Conservation (phyloP, 768 basidiomycete species). For the Multifurca ochricompacta region DNA sequence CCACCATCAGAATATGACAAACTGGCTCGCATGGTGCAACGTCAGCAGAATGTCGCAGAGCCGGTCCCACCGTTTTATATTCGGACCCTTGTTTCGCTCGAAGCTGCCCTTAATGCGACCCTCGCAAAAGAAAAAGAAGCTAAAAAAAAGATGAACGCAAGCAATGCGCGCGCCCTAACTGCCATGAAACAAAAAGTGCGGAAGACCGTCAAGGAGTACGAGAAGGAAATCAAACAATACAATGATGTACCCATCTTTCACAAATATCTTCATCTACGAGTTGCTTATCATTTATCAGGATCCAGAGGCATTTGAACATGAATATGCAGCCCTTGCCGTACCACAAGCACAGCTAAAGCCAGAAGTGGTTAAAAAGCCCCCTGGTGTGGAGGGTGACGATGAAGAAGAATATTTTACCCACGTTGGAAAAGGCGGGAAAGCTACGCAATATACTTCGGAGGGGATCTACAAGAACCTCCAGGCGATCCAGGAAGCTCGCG, state of each 20-base stretch:
- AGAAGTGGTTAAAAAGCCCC: constrained; percentile 33
- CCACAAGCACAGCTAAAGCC: constrained; percentile 35
- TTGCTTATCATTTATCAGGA: constrained; percentile 44
- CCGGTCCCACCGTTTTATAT: constrained; percentile 83
- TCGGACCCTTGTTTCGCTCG: constrained; percentile 65
- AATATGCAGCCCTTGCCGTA: constrained; percentile 50
- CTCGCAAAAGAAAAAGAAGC: constrained; percentile 83
- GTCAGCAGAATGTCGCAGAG: constrained; percentile 78
- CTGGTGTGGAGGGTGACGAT: constrained; percentile 33
- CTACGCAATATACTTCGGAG: constrained; percentile 73
- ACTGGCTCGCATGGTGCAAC: constrained; percentile 79
- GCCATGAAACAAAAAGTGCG: constrained; percentile 98
- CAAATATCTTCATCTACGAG: background rate
- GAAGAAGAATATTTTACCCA: constrained; percentile 64
- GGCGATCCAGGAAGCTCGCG: constrained; percentile 86
- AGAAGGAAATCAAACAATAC: constrained; percentile 69
- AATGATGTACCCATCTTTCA: constrained; percentile 48
- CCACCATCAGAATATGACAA: constrained; percentile 91
- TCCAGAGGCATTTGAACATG: constrained; percentile 78
- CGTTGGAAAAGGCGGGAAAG: constrained; percentile 85
- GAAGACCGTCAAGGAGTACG: constrained; percentile 85
- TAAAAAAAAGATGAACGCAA: constrained; percentile 95
- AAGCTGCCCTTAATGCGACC: constrained; percentile 63
- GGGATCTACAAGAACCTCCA: constrained; percentile 89
- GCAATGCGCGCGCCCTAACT: constrained; percentile 87